phyloP scores from a whole-genome alignment of 1,139 yeast genomes.

The Debaryomyces coudertii region DNA sequence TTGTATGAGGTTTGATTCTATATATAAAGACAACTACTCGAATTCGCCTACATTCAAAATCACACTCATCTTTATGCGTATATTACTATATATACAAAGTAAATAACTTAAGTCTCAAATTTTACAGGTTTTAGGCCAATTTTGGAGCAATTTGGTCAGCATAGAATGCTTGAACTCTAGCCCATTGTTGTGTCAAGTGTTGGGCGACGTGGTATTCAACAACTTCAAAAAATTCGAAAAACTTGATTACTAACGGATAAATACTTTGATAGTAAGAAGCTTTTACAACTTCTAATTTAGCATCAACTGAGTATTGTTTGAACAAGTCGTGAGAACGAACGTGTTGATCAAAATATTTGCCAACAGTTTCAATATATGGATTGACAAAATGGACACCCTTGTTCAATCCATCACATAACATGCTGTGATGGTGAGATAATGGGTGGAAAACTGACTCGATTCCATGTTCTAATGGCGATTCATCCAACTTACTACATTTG shows the following conservation, averaged over 20 bases:
- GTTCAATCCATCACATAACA: constrained; percentile 40
- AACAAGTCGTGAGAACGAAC: constrained; percentile 37
- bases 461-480: constrained; percentile 34
- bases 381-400: constrained; percentile 31
- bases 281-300: constrained; percentile 11
- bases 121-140: constrained; percentile 8
- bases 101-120: constrained; percentile 5
- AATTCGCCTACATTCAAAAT: not conserved
- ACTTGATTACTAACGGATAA: constrained; percentile 32
- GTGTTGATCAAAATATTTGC: constrained; percentile 38
- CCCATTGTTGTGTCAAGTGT: constrained; percentile 21
- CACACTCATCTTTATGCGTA: constrained; percentile 5
- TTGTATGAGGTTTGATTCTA: too few relatives aligned
- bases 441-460: constrained; percentile 41
- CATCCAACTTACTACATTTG: constrained; percentile 43
- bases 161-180: constrained; percentile 12
- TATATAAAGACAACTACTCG: too few relatives aligned
- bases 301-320: constrained; percentile 34
- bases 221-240: constrained; percentile 36
- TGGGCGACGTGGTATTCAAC: constrained; percentile 33
- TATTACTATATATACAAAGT: constrained; percentile 10
- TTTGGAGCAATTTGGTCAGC: constrained; percentile 19
- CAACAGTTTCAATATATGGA: constrained; percentile 36
- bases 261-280: constrained; percentile 24
- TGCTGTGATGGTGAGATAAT: constrained; percentile 37